Conservation (phyloP, 1,284 basidiomycete species). For the Vanrija pseudolonga region DNA sequence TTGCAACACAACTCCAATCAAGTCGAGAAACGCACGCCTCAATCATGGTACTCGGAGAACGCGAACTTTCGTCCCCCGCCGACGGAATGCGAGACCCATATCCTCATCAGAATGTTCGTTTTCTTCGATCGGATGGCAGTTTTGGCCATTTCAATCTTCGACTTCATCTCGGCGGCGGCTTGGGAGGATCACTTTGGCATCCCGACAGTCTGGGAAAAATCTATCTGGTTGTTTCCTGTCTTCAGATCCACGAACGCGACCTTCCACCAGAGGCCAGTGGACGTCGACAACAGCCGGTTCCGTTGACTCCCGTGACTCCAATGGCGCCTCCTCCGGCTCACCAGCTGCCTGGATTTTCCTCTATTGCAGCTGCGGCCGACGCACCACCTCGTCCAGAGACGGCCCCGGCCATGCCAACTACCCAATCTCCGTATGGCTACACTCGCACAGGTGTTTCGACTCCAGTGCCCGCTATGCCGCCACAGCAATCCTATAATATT, state of each 20-base stretch:
- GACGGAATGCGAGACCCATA: constrained; percentile 43
- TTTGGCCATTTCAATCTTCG: constrained; percentile 39
- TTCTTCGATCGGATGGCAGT: constrained; percentile 28
- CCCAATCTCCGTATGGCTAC: not conserved
- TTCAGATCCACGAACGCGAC: constrained; percentile 26
- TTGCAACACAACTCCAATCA: constrained; percentile 22
- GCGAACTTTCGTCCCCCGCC: constrained; percentile 38
- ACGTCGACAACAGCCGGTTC: not conserved
- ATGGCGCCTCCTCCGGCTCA: constrained; percentile 9
- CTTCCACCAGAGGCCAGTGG: constrained; percentile 7
- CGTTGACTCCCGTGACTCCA: not conserved
- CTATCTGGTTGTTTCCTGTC: constrained; percentile 41
- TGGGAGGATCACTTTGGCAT: constrained; percentile 37
- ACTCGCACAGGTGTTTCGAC: not conserved
- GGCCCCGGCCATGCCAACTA: not conserved
- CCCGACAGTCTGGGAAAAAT: constrained; percentile 29
- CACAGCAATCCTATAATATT: not conserved
- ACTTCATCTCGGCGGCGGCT: constrained; percentile 41
- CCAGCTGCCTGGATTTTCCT: constrained; percentile 13
- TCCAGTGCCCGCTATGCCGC: not conserved
- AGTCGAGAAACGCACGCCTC: constrained; percentile 31
- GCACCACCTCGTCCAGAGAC: not conserved
- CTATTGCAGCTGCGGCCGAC: constrained; percentile 13
- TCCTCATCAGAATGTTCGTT: constrained; percentile 41
- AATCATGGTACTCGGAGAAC: constrained; percentile 26